Base-by-base conservation (phyloP, 164 flowering plant species). In the Nymphaea colorata region DNA sequence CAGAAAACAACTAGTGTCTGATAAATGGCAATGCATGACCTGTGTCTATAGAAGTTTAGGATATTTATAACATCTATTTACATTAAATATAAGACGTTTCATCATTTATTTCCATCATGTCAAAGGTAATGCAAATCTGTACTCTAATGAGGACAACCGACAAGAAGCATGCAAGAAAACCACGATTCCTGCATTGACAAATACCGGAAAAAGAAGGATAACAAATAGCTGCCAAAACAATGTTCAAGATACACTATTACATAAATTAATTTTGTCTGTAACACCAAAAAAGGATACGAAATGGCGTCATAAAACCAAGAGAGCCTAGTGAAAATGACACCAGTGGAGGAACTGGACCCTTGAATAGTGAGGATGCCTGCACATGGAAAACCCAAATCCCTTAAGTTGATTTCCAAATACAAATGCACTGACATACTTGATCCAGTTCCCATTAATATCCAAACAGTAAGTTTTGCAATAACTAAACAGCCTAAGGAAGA, bases 341-440 rank as follows among this genome's bases (percentile, higher is more conserved):
- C 44, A 95, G 64, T 42, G 94, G 98, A 82, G 99, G 99, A 76
- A 95, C 96, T 43, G 99, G 91, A 36, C 99, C 99, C 79, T 90
- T 92, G 80, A 95, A 95, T 90, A 90, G 81, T n/a, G 98, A 88
- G 66, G 99, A 97, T 36, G 98, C 97, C 99, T 95, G 88, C 76
- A 85, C 67, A 70, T 41, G 69, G 69, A 53, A 65, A 64, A 64
- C 43, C 18, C 41, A 59, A 70, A 73, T 65, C 62, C 41, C 18
- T 43, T 47, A 25, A 63, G 12, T 14, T 11, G 59, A 42, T 47
- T n/a, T 45, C 25, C 67, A 5, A 60, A 42, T n/a, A 41, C 12
- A 60, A 72, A 62, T 44, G 42, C 69, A 64, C 4, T 41, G 6
- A 45, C 16, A 55, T n/a, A 17, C 36, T 25, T 25, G 36, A 25